Conservation (phyloP, 2,329 filamentous ascomycete species). For the Sarocladiaceae sp. region DNA sequence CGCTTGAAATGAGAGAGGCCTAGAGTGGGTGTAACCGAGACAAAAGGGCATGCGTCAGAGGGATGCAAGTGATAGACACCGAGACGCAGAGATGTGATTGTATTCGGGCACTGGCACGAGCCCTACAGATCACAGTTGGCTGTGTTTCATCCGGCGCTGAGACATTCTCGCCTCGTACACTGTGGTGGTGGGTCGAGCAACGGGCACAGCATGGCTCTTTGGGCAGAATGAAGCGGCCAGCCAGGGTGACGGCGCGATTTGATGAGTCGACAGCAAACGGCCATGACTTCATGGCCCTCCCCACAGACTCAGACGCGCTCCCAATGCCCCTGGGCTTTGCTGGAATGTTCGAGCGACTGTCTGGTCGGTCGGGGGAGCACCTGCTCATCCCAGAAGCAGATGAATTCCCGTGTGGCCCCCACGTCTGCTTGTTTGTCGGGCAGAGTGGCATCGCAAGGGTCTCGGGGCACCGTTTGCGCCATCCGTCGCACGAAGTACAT, state of each 20-base stretch:
- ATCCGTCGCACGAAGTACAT: too few species aligned
- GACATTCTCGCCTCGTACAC: constrained; percentile 20
- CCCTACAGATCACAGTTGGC: constrained; percentile 20
- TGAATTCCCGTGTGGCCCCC: not conserved
- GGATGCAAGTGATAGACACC: constrained; percentile 10
- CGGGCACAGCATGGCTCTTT: constrained; percentile 11
- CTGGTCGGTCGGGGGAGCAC: not conserved
- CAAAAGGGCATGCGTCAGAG: constrained; percentile 11
- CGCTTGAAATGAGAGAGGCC: not conserved
- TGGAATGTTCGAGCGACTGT: constrained; percentile 2
- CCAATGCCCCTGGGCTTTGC: not conserved
- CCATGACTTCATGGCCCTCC: not conserved
- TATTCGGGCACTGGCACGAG: constrained; percentile 2
- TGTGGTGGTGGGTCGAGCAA: constrained; percentile 7
- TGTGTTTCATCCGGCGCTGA: constrained; percentile 27
- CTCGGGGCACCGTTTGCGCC: not conserved
- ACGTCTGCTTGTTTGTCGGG: not conserved
- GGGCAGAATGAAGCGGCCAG: constrained; percentile 10
- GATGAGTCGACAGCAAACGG: not conserved
- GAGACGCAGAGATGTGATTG: constrained; percentile 9
- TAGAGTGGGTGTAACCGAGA: constrained; percentile 12
- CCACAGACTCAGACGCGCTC: not conserved
- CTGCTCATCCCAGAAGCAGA: not conserved
- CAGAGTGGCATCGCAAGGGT: constrained; percentile 1
- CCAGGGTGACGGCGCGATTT: constrained; percentile 1